These are phyloP conservation scores for Mucor lusitanicus DNA, from an alignment of 371 early-diverging fungal species.

Conservation along the genomic window DNA sequence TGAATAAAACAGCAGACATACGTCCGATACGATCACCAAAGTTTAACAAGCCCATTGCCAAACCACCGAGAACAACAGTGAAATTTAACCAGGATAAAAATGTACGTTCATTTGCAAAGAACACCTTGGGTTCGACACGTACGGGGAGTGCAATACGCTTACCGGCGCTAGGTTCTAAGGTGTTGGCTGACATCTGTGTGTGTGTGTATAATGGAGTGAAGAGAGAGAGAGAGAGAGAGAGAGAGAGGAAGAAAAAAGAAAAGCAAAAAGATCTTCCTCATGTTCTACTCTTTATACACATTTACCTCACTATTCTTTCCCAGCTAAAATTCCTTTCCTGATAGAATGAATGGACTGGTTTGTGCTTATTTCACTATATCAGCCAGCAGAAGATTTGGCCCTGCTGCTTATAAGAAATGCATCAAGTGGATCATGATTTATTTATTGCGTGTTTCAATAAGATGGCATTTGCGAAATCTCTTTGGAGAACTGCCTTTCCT, in stretches of 20 bases:
- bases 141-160: conserved; percentile 71
- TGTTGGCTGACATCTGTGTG: conserved; percentile 2
- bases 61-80: conserved; percentile 60
- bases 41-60: conserved; percentile 66
- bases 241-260: not conserved
- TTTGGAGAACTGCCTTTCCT: too few relatives aligned
- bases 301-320: not conserved
- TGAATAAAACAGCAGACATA: conserved; percentile 62
- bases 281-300: not conserved
- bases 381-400: not conserved
- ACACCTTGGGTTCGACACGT: conserved; percentile 93
- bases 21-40: conserved; percentile 65
- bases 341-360: not conserved
- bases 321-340: not conserved
- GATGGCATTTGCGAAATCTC: not conserved
- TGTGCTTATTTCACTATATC: not conserved
- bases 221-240: not conserved
- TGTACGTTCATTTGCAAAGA: conserved; percentile 94
- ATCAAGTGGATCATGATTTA: not conserved
- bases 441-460: not conserved
- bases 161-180: conserved; percentile 17
- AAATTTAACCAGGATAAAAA: conserved; percentile 80
- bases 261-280: not conserved
- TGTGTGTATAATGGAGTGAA: not conserved
- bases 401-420: not conserved